These are phyloP conservation scores for Lichtheimia corymbifera DNA, from an alignment of 371 early-diverging fungal genomes.

Conservation along the genomic window DNA sequence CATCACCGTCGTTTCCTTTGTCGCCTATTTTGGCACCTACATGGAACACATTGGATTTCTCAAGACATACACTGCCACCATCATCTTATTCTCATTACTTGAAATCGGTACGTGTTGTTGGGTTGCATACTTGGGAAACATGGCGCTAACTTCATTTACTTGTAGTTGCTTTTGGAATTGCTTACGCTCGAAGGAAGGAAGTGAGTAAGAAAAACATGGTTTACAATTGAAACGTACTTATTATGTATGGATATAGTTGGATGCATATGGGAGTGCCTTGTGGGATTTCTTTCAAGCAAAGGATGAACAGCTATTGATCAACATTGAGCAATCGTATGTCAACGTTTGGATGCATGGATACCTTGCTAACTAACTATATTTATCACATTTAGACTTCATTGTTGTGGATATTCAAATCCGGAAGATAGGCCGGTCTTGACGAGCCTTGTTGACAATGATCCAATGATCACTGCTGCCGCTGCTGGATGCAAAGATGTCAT, in stretches of 20 bases:
- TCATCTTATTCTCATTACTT: slow-evolving; percentile 21
- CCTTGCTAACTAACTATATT: not conserved
- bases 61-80: slow-evolving; percentile 26
- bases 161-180: slow-evolving; percentile 7
- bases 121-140: not conserved
- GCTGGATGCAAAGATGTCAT: no score
- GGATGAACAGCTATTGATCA: slow-evolving; percentile 22
- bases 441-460: no score
- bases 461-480: no score
- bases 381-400: not conserved
- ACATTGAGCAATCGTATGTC: slow-evolving; percentile 29
- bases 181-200: not conserved
- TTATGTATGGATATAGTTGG: slow-evolving; percentile 12
- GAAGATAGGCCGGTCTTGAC: no score
- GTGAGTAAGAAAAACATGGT: not conserved
- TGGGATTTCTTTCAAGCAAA: slow-evolving; percentile 31
- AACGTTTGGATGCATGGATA: not conserved
- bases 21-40: slow-evolving; percentile 35
- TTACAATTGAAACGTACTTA: not conserved
- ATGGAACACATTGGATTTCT: slow-evolving; percentile 31
- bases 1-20: slow-evolving; percentile 26
- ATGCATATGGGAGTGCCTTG: slow-evolving; percentile 23
- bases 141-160: not conserved
- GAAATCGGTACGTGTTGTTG: slow-evolving; percentile 23
- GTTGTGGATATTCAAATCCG: no score